phyloP scores from a whole-genome alignment of 352 stramenopile genomes.

The Elongisporangium anandrum region DNA sequence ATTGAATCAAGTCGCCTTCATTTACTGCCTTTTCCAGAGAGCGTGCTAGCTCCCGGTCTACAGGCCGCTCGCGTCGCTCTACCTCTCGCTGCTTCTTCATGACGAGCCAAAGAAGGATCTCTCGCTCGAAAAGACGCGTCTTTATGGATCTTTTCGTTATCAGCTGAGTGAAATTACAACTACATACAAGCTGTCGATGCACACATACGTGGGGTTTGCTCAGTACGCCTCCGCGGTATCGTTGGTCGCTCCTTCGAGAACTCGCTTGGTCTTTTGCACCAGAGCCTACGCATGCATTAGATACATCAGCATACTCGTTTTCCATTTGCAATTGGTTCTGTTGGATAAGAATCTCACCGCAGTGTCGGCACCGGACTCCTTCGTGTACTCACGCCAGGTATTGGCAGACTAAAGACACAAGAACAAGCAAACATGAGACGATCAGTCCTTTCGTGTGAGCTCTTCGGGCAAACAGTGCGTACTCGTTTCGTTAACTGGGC shows the following conservation, averaged over 20 bases:
- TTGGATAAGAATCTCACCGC: conserved; percentile 18
- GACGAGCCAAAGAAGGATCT: not conserved
- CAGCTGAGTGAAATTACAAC: not conserved
- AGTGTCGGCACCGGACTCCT: conserved; percentile 24
- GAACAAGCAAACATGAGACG: not conserved
- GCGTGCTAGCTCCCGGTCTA: not conserved
- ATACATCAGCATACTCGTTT: not conserved
- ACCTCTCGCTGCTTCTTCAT: not conserved
- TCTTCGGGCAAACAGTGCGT: not conserved
- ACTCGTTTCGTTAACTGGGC: conserved; percentile 54
- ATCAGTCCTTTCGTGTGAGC: not conserved
- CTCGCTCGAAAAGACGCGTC: not conserved
- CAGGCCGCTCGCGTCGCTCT: not conserved
- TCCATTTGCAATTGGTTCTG: not conserved
- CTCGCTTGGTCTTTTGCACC: conserved; percentile 34
- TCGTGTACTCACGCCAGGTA: conserved; percentile 53
- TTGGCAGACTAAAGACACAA: conserved; percentile 17
- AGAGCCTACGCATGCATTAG: conserved; percentile 13
- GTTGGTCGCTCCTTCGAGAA: conserved; percentile 18
- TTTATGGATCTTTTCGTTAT: not conserved
- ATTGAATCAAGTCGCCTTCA: not conserved
- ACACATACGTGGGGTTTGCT: not conserved
- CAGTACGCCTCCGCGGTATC: conserved; percentile 5
- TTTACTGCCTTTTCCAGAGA: not conserved
- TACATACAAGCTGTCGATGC: not conserved